Conservation (phyloP, 768 basidiomycete genomes). For the Exsudoporus frostii region DNA sequence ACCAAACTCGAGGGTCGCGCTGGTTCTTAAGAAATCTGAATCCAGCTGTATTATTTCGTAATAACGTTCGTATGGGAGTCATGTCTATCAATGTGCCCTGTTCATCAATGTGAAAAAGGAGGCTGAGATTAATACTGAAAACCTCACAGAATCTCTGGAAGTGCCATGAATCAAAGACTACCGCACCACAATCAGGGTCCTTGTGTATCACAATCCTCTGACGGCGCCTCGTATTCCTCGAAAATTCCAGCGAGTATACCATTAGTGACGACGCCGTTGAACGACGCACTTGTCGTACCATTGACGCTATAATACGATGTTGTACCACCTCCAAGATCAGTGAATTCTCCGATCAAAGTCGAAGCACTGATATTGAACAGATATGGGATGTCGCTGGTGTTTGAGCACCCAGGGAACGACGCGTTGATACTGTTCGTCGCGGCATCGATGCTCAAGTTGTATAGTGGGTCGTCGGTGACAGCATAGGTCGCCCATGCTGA, state of each 20-base stretch:
- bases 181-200: too few relatives aligned
- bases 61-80: too few relatives aligned
- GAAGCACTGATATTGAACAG: conserved; percentile 6
- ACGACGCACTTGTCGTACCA: conserved; percentile 7
- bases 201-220: too few relatives aligned
- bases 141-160: too few relatives aligned
- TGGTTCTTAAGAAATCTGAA: too few relatives aligned
- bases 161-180: too few relatives aligned
- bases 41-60: too few relatives aligned
- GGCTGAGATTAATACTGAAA: too few relatives aligned
- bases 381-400: not conserved
- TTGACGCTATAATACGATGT: conserved; percentile 9
- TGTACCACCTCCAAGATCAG: conserved; percentile 12
- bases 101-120: too few relatives aligned
- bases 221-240: conserved; percentile 2
- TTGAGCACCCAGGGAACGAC: conserved; percentile 8
- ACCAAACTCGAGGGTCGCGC: too few relatives aligned
- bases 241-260: conserved; percentile 3
- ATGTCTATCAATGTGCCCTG: too few relatives aligned
- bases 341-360: not conserved
- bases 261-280: not conserved
- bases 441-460: not conserved
- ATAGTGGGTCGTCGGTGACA: conserved; percentile 9
- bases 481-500: conserved; percentile 12
- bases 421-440: not conserved